A percentile compares a stretch with the other conserved stretches of the same genome.
phyloP scores from a whole-genome alignment of 495 filamentous ascomycete species.

The Hyaloscypha finlandica region DNA sequence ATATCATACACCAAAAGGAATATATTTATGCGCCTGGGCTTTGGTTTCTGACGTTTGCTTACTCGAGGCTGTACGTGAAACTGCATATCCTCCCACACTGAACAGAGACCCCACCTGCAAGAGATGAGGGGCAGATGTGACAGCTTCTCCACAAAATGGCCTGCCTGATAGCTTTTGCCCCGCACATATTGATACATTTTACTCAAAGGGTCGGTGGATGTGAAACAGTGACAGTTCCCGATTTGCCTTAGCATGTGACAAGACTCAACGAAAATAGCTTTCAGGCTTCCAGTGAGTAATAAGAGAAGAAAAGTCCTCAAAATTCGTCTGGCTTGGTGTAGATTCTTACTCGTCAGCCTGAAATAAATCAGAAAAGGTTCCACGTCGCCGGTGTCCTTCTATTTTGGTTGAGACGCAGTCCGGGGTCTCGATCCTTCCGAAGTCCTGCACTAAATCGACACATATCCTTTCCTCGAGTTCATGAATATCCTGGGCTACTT shows the following conservation, averaged over 20 bases:
- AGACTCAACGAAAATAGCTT: background rate
- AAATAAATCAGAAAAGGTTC: too few species aligned
- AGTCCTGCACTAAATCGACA: background rate
- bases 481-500: background rate
- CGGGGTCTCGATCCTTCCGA: background rate
- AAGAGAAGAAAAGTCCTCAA: background rate
- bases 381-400: background rate
- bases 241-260: background rate
- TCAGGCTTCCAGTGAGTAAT: background rate
- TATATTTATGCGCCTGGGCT: conserved; percentile 16
- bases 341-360: too few species aligned
- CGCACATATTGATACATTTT: background rate
- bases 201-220: background rate
- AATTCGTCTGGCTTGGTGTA: too few species aligned
- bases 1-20: conserved; percentile 3
- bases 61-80: conserved; percentile 20
- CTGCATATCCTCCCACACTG: conserved; percentile 12
- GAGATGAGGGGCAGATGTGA: conserved; percentile 21
- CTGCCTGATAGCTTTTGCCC: background rate
- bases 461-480: background rate
- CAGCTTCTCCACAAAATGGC: conserved; percentile 11
- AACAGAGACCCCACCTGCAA: conserved; percentile 20
- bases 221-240: background rate
- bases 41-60: conserved; percentile 15
- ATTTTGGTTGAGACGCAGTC: background rate